These are phyloP conservation scores for Rhododendron molle DNA, from an alignment of 148 eudicot species.

Conservation along the genomic window DNA sequence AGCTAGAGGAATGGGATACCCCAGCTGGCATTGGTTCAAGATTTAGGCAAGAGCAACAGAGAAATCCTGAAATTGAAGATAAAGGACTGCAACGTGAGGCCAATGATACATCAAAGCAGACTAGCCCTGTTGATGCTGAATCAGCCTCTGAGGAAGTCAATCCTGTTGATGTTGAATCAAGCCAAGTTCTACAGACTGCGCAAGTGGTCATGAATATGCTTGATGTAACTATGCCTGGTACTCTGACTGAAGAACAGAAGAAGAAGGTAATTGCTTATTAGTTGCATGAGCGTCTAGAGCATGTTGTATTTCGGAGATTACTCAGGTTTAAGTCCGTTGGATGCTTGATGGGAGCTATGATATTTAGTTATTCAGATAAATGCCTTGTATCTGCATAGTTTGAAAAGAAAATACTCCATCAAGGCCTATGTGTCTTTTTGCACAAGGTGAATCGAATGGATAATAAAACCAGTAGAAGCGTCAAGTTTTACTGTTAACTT, in stretches of 20 bases:
- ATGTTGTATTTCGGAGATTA: not conserved
- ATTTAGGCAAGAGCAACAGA: conserved; percentile 20
- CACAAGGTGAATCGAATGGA: not conserved
- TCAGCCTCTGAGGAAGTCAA: conserved; percentile 17
- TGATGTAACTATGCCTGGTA: conserved; percentile 81
- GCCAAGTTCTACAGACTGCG: conserved; percentile 69
- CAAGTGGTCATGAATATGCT: conserved; percentile 88
- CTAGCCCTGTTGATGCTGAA: conserved; percentile 33
- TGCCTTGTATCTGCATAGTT: not conserved
- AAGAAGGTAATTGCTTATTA: conserved; percentile 45
- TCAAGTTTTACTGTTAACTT: not conserved
- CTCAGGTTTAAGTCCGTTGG: not conserved
- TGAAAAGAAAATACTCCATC: not conserved
- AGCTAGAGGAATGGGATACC: conserved; percentile 25
- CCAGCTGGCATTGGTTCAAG: conserved; percentile 17
- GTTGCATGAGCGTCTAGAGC: not conserved
- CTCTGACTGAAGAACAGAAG: conserved; percentile 76
- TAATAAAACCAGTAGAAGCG: not conserved
- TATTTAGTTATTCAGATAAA: not conserved
- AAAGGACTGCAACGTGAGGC: conserved; percentile 21
- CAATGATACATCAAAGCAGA: conserved; percentile 15
- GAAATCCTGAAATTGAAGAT: conserved; percentile 19
- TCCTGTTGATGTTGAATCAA: conserved; percentile 48
- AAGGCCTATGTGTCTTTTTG: not conserved
- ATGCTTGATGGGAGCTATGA: not conserved